Base-by-base conservation (phyloP, 2,329 filamentous ascomycete species). In the Helotiales sp. region DNA sequence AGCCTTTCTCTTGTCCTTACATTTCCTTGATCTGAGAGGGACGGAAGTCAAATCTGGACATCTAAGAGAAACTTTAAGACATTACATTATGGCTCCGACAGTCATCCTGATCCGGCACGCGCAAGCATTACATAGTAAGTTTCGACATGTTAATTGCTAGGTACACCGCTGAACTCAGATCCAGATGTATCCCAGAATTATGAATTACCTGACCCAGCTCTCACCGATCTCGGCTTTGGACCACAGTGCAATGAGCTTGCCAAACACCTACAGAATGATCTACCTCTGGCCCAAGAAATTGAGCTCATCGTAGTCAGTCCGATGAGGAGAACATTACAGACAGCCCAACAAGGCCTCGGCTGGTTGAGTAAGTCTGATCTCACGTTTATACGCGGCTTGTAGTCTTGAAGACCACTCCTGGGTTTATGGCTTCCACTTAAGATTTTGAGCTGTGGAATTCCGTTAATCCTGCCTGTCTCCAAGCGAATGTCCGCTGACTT, bases 41-140 rank as follows among this genome's bases (percentile, higher is more conserved):
- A n/a, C n/a, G n/a, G n/a, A n/a, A n/a, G n/a, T n/a, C n/a, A n/a
- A n/a, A n/a, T n/a, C n/a, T n/a, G 24, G 2, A 12, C n/a, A 13
- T 12, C 22, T 24, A 25, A 19, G 19, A 24, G 22, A 12, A 15
- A 5, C 8, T 44, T 27, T 27, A 7, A 24, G n/a, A 25, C 24
- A 12, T 13, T 12, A 25, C 38, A 62, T 57, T 25, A 77, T 77
- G 75, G 62, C 74, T 13, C 74, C 74, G 5, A 69, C 70, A 5
- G 63, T 77, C n/a, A 72, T 77, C 58, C 60, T 77, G 5, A 74
- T 77, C 58, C 69, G 75, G 48, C 75, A 77, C 56, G 75, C 72
- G 24, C 68, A 77, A 69, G 75, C 75, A 34, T 36, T 69, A 49
- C 75, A 77, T 50, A 77, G 75, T 75, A 63, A 67, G 70, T 44